Percentiles rank a stretch among this genome's conserved stretches.
Evolutionary conservation across 1,284 basidiomycete species (phyloP).

Genomic region (Cystobasidium sp.): DNA sequence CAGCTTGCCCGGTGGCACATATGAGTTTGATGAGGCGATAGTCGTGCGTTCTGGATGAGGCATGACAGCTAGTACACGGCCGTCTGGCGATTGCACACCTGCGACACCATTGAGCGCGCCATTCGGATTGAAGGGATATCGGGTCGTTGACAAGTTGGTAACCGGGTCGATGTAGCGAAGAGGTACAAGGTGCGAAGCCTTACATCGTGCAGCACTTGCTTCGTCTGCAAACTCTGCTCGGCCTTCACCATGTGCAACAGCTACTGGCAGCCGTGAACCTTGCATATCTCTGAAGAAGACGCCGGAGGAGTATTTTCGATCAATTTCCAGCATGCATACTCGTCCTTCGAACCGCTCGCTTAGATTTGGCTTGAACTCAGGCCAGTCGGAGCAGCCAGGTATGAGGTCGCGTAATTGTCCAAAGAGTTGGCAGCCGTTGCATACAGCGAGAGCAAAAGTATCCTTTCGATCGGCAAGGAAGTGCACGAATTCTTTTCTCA

Average conservation of each 20-base stretch:
- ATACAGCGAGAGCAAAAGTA: conserved; percentile 91
- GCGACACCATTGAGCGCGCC: conserved; percentile 85
- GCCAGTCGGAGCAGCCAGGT: conserved; percentile 85
- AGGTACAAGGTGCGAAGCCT: conserved; percentile 64
- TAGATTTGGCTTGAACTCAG: conserved; percentile 84
- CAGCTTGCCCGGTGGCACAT: conserved; percentile 65
- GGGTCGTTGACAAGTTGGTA: conserved; percentile 67
- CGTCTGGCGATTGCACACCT: conserved; percentile 81
- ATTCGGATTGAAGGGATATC: conserved; percentile 94
- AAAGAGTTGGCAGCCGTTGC: conserved; percentile 98
- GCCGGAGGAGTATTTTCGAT: conserved; percentile 59
- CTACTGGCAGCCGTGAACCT: conserved; percentile 84
- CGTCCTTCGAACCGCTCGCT: conserved; percentile 91
- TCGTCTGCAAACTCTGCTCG: conserved; percentile 70
- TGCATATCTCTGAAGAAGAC: conserved; percentile 89
- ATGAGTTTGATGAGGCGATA: conserved; percentile 55
- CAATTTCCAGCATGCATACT: conserved; percentile 77
- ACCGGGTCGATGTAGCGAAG: conserved; percentile 75
- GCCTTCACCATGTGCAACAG: conserved; percentile 96
- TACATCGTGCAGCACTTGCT: conserved; percentile 19
- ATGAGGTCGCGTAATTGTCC: conserved; percentile 83
- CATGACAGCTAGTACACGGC: conserved; percentile 91
- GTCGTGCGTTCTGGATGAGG: conserved; percentile 65
- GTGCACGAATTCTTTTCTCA: conserved; percentile 72
- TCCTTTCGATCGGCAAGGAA: conserved; percentile 77